A percentile compares a stretch with the other conserved stretches of the same genome.
Conservation (phyloP, 1,139 yeast species). For the Hanseniaspora gamundiae region DNA sequence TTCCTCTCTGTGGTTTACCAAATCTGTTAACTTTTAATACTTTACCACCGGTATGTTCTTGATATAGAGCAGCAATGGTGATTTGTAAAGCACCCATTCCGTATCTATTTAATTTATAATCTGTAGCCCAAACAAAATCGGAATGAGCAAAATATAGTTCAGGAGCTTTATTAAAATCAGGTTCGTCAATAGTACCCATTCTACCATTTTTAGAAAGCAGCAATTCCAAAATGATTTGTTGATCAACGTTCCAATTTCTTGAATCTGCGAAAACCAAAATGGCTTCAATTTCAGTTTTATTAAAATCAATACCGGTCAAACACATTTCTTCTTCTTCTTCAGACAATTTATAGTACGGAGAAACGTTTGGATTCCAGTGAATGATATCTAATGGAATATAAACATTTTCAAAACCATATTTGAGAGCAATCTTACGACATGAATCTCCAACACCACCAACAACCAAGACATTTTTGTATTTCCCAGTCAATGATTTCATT, state of each 20-base stretch:
- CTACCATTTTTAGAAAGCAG: slow-evolving; percentile 62
- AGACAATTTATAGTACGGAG: slow-evolving; percentile 66
- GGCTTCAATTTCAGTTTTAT: slow-evolving; percentile 52
- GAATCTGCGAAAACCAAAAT: slow-evolving; percentile 73
- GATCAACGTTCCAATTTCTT: slow-evolving; percentile 84
- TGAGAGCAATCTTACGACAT: slow-evolving; percentile 68
- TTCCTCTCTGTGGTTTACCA: slow-evolving; percentile 79
- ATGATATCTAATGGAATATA: slow-evolving; percentile 68
- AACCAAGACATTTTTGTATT: slow-evolving; percentile 60
- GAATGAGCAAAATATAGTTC: slow-evolving; percentile 77
- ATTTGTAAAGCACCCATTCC: slow-evolving; percentile 89
- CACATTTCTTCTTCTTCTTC: slow-evolving; percentile 53
- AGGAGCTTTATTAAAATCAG: slow-evolving; percentile 27
- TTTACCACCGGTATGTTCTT: slow-evolving; percentile 61
- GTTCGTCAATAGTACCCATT: slow-evolving; percentile 64
- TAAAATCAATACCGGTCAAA: slow-evolving; percentile 45
- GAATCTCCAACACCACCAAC: slow-evolving; percentile 79
- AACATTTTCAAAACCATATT: slow-evolving; percentile 65
- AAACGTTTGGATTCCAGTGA: slow-evolving; percentile 77
- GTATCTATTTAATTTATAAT: slow-evolving; percentile 64
- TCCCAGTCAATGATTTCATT: slow-evolving; percentile 61
- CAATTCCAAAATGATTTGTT: slow-evolving; percentile 71
- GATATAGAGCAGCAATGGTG: slow-evolving; percentile 67
- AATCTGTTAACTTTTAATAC: slow-evolving; percentile 67
- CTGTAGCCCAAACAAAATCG: slow-evolving; percentile 83